A percentile compares a stretch with the other conserved stretches of the same genome.
Evolutionary conservation across 2,329 filamentous ascomycete genomes (phyloP).

Genomic region (Metarhizium brunneum): DNA sequence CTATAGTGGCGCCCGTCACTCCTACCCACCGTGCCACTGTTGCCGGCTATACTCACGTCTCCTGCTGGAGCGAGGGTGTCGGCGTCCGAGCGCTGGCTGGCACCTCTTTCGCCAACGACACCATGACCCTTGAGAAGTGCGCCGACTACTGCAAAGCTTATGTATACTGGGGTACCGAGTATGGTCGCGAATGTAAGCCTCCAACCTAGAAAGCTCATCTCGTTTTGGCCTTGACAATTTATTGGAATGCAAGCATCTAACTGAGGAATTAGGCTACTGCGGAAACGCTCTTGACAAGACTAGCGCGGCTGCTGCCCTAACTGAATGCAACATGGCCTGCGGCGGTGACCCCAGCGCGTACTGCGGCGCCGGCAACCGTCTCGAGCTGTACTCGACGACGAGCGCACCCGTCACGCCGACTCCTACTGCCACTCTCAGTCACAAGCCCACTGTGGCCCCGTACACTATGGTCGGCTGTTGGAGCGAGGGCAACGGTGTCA

Average conservation of each 20-base stretch:
- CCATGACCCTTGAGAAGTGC: constrained; percentile 41
- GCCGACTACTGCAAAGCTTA: constrained; percentile 35
- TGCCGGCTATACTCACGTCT: constrained; percentile 34
- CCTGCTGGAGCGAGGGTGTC: constrained; percentile 39
- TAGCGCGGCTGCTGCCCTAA: constrained; percentile 17
- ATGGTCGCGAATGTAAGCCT: constrained; percentile 37
- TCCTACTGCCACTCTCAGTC: constrained; percentile 15
- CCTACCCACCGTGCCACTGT: constrained; percentile 28
- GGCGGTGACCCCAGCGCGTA: constrained; percentile 30
- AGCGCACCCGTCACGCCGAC: constrained; percentile 21
- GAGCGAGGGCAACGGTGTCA: constrained; percentile 24
- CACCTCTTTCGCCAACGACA: constrained; percentile 31
- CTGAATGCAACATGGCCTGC: constrained; percentile 29
- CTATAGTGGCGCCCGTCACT: constrained; percentile 13
- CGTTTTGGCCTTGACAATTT: neutral
- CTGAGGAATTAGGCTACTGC: constrained; percentile 30
- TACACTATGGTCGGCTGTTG: constrained; percentile 31
- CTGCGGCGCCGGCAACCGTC: constrained; percentile 32
- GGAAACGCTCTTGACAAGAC: constrained; percentile 29
- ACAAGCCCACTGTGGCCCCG: constrained; percentile 13
- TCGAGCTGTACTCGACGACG: constrained; percentile 34
- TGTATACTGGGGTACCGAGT: constrained; percentile 41
- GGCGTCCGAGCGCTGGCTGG: constrained; percentile 33
- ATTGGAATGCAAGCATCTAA: constrained; percentile 2
- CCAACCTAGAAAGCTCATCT: neutral